Conservation (phyloP, 768 basidiomycete species). For the Boletus sensibilis region DNA sequence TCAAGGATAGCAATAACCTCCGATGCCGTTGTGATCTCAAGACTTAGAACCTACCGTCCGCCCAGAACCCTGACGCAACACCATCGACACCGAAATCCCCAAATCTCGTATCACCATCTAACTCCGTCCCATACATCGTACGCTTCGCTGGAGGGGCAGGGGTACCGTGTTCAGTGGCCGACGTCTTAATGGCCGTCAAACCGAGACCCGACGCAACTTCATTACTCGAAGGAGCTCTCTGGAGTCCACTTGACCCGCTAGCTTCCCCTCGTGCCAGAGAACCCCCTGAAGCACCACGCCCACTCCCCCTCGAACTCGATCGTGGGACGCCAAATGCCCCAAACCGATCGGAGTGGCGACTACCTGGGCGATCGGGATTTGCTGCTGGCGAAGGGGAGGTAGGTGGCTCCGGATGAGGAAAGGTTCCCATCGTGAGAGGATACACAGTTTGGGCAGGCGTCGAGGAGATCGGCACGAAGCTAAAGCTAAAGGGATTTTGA, state of each 20-base stretch:
- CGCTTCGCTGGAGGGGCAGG: constrained; percentile 52
- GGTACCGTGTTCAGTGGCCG: constrained; percentile 39
- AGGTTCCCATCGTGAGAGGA: constrained; percentile 38
- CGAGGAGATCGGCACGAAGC: constrained; percentile 50
- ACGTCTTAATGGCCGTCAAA: constrained; percentile 39
- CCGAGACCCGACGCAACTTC: constrained; percentile 46
- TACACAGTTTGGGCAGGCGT: constrained; percentile 46
- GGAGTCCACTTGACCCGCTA: constrained; percentile 27
- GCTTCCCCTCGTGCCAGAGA: constrained; percentile 27
- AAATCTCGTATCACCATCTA: constrained; percentile 80
- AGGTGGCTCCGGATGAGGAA: constrained; percentile 36
- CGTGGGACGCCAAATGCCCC: constrained; percentile 35
- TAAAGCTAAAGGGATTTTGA: constrained; percentile 52
- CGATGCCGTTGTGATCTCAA: neutral
- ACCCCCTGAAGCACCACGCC: constrained; percentile 28
- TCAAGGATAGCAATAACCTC: constrained; percentile 5
- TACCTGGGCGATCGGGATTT: constrained; percentile 33
- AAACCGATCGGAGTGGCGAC: constrained; percentile 33
- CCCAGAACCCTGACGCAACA: constrained; percentile 72
- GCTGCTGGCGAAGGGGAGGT: constrained; percentile 34
- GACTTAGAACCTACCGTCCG: constrained; percentile 44
- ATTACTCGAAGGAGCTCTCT: constrained; percentile 41
- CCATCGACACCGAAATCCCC: constrained; percentile 83
- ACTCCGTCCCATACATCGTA: constrained; percentile 84
- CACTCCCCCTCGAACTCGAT: constrained; percentile 38